Evolutionary conservation across 1,284 basidiomycete genomes (phyloP).

Genomic region (Pseudozyma hubeiensis): DNA sequence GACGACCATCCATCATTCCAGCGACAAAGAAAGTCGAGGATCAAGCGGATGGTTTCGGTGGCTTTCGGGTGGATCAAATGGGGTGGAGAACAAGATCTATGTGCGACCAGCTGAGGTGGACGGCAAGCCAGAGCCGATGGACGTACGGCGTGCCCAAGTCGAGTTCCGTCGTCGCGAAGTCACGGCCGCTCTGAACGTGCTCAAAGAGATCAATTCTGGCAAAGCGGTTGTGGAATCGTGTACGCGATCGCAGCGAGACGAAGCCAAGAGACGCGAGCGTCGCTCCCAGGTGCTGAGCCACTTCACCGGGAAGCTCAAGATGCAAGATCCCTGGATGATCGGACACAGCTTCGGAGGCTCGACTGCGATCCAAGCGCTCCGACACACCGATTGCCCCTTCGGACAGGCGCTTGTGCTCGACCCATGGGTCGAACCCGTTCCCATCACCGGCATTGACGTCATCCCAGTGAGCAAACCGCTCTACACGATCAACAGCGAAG

Average conservation of each 20-base stretch:
- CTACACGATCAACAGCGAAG: conserved; percentile 62
- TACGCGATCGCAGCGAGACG: conserved; percentile 30
- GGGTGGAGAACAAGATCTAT: conserved; percentile 48
- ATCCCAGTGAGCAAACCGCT: conserved; percentile 49
- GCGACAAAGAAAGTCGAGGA: not conserved
- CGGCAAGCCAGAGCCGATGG: conserved; percentile 35
- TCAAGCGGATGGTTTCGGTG: conserved; percentile 26
- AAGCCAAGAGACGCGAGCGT: conserved; percentile 12
- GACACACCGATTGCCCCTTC: conserved; percentile 39
- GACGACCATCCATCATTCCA: conserved; percentile 40
- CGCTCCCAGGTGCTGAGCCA: conserved; percentile 18
- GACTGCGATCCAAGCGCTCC: conserved; percentile 44
- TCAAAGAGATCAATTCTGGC: conserved; percentile 39
- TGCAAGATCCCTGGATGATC: conserved; percentile 43
- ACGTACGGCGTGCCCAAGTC: conserved; percentile 48
- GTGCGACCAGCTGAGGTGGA: conserved; percentile 44
- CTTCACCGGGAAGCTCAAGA: conserved; percentile 45
- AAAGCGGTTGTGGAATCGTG: conserved; percentile 32
- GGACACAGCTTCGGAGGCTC: conserved; percentile 61
- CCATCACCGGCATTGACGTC: conserved; percentile 25
- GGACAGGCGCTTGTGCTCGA: conserved; percentile 49
- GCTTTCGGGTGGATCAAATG: conserved; percentile 23
- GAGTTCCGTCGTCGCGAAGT: conserved; percentile 54
- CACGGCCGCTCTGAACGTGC: conserved; percentile 41
- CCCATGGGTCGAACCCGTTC: conserved; percentile 55